Conservation (phyloP, 2,329 filamentous ascomycete species). For the Ophiobolus disseminans region DNA sequence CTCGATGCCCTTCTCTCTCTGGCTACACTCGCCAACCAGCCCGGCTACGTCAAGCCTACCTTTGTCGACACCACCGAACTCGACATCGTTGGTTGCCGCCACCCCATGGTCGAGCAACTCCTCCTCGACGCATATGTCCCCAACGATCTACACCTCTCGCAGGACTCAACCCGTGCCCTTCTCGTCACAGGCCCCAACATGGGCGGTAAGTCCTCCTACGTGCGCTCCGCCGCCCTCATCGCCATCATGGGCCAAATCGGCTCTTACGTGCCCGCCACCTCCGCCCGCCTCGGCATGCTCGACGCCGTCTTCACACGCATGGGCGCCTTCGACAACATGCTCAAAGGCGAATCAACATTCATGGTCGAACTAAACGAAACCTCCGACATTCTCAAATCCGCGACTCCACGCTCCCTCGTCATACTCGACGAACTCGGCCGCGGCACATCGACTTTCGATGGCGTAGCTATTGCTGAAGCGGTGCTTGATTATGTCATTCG, state of each 20-base stretch:
- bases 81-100: constrained; percentile 75
- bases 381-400: constrained; percentile 85
- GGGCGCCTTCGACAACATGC: constrained; percentile 95
- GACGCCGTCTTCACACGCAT: constrained; percentile 96
- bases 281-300: constrained; percentile 77
- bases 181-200: constrained; percentile 98
- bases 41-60: constrained; percentile 84
- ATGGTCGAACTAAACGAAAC: constrained; percentile 98
- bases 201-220: constrained; percentile 98
- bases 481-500: constrained; percentile 85
- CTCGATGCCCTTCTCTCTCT: constrained; percentile 91
- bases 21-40: constrained; percentile 80
- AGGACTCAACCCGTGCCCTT: constrained; percentile 66
- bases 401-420: constrained; percentile 82
- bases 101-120: constrained; percentile 94
- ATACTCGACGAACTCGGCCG: constrained; percentile 94
- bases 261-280: constrained; percentile 85
- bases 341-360: constrained; percentile 93
- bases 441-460: constrained; percentile 93
- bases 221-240: constrained; percentile 89
- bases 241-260: constrained; percentile 94
- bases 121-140: constrained; percentile 88
- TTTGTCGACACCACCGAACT: constrained; percentile 72
- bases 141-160: constrained; percentile 79
- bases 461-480: constrained; percentile 91